These are phyloP conservation scores for Boletus edulis DNA, from an alignment of 768 basidiomycete species.

Conservation along the genomic window DNA sequence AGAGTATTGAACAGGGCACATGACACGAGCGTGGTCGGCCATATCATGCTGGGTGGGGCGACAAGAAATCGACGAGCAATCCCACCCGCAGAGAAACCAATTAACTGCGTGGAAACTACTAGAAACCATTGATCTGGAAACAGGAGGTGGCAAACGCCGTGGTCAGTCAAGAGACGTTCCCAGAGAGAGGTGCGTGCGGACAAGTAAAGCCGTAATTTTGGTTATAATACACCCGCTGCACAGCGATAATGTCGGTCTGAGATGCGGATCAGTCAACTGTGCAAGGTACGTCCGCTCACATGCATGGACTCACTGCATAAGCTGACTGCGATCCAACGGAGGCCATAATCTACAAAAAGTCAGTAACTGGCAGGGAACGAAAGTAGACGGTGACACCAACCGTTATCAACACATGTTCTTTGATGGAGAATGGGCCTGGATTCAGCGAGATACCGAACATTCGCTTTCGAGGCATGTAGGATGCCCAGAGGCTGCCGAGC, in stretches of 20 bases:
- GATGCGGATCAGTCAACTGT: not conserved
- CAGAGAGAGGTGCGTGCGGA: constrained; percentile 26
- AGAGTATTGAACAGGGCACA: constrained; percentile 78
- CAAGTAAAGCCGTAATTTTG: constrained; percentile 61
- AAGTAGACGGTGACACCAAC: not conserved
- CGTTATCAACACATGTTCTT: constrained; percentile 68
- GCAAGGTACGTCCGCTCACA: not conserved
- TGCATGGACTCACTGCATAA: not conserved
- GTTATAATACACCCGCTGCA: constrained; percentile 70
- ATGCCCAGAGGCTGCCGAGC: constrained; percentile 56
- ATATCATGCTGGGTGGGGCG: constrained; percentile 58
- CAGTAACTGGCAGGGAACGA: not conserved
- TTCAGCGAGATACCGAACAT: constrained; percentile 65
- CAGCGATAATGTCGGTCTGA: constrained; percentile 69
- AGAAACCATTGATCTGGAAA: constrained; percentile 71
- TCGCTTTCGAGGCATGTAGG: constrained; percentile 49
- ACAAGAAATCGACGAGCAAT: constrained; percentile 72
- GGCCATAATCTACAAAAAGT: not conserved
- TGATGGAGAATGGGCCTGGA: constrained; percentile 75
- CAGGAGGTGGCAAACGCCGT: not conserved
- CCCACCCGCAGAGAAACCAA: constrained; percentile 83
- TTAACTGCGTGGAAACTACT: constrained; percentile 72
- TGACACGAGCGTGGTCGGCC: constrained; percentile 73
- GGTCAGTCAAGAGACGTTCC: constrained; percentile 1
- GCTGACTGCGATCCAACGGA: not conserved